Percentiles rank a stretch among this genome's conserved stretches.
Evolutionary conservation across 441 rosid species (phyloP).

Genomic region (Corymbia calophylla): DNA sequence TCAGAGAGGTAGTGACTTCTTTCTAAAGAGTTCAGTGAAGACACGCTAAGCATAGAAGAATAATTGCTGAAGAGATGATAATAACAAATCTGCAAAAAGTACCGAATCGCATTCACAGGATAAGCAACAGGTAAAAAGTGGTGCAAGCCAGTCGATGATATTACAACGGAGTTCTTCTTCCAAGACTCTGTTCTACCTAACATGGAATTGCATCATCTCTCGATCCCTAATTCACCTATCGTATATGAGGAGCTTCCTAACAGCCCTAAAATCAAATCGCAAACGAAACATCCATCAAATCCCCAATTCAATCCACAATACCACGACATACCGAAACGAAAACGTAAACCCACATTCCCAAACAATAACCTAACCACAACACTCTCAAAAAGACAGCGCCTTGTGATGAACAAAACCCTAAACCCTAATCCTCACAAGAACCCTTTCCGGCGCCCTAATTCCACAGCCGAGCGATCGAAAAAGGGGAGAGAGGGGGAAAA

Average conservation of each 20-base stretch:
- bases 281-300: neutral
- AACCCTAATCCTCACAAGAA: neutral
- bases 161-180: neutral
- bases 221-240: neutral
- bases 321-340: neutral
- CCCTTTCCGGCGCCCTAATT: neutral
- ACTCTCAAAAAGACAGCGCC: neutral
- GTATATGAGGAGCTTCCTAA: neutral
- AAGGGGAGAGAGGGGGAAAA: neutral
- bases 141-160: neutral
- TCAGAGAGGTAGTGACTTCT: neutral
- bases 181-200: neutral
- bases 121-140: neutral
- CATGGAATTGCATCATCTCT: neutral
- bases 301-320: neutral
- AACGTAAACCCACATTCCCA: neutral
- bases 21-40: neutral
- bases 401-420: neutral
- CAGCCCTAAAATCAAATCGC: neutral
- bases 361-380: neutral
- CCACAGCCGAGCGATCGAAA: neutral
- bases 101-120: neutral
- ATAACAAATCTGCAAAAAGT: neutral
- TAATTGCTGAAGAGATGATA: neutral
- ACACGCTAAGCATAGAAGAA: neutral